phyloP scores from a whole-genome alignment of 306 rosid species.

The Pueraria montana region DNA sequence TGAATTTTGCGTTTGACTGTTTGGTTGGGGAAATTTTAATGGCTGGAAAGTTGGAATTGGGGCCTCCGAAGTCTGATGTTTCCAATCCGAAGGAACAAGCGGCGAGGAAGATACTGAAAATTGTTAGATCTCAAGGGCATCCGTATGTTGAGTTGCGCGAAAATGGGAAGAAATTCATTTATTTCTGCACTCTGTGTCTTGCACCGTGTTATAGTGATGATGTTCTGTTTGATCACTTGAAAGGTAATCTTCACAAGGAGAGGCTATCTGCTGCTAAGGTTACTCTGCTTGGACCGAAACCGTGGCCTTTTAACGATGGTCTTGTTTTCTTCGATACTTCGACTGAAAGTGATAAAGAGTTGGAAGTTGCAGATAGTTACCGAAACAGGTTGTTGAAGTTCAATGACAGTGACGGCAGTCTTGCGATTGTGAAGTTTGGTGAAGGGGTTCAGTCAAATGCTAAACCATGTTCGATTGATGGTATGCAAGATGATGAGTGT shows the following conservation, averaged over 20 bases:
- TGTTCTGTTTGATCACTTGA: conserved; percentile 81
- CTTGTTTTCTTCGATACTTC: conserved; percentile 76
- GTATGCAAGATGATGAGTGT: conserved; percentile 36
- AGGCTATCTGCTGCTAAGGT: conserved; percentile 74
- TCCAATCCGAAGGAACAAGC: conserved; percentile 70
- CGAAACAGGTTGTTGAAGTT: conserved; percentile 59
- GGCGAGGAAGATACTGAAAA: conserved; percentile 73
- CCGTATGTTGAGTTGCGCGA: conserved; percentile 84
- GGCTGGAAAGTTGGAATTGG: conserved; percentile 72
- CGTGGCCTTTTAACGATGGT: conserved; percentile 96
- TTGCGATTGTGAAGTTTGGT: conserved; percentile 73
- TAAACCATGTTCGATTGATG: conserved; percentile 51
- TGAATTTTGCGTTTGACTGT: conserved; percentile 42
- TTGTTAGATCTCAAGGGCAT: conserved; percentile 87
- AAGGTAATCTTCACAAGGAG: conserved; percentile 78
- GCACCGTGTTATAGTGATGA: conserved; percentile 80
- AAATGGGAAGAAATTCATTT: conserved; percentile 78
- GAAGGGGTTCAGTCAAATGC: conserved; percentile 51
- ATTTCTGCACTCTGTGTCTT: conserved; percentile 85
- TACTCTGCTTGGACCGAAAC: conserved; percentile 79
- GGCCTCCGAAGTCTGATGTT: conserved; percentile 54
- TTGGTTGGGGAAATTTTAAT: conserved; percentile 57
- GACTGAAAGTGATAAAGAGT: conserved; percentile 51
- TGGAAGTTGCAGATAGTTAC: conserved; percentile 44
- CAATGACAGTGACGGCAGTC: conserved; percentile 45